A percentile compares a stretch with the other conserved stretches of the same genome.
Conservation (phyloP, 352 stramenopile species). For the Phytophthora constricta region DNA sequence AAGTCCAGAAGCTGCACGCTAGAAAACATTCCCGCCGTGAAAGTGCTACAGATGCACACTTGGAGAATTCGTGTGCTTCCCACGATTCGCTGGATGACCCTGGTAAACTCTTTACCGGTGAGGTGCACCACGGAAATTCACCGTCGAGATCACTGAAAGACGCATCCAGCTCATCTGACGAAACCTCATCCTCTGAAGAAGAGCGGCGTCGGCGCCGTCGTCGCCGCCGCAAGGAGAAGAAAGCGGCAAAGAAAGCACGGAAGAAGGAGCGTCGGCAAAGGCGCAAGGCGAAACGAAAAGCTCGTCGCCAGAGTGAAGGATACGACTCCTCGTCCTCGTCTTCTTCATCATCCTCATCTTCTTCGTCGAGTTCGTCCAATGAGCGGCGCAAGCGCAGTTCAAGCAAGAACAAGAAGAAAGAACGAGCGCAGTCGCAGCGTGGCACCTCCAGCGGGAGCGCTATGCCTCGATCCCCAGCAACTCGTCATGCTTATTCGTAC, state of each 20-base stretch:
- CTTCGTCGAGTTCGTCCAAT: conserved; percentile 40
- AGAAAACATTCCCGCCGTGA: conserved; percentile 17
- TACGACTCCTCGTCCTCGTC: conserved; percentile 32
- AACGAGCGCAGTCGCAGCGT: conserved; percentile 25
- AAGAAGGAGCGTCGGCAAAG: conserved; percentile 34
- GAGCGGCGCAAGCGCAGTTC: conserved; percentile 35
- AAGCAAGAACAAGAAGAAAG: conserved; percentile 45
- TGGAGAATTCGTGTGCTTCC: conserved; percentile 13
- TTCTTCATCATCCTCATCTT: conserved; percentile 22
- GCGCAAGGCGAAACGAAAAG: conserved; percentile 36
- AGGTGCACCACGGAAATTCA: not conserved
- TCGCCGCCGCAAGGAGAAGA: conserved; percentile 28
- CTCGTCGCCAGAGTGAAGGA: conserved; percentile 17
- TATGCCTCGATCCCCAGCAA: conserved; percentile 3
- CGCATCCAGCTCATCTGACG: conserved; percentile 20
- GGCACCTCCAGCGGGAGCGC: conserved; percentile 11
- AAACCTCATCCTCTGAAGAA: conserved; percentile 30
- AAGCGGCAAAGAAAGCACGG: conserved; percentile 10
- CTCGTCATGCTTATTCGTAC: conserved; percentile 27
- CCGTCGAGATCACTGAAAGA: not conserved
- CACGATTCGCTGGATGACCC: not conserved
- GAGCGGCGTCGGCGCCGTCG: conserved; percentile 30
- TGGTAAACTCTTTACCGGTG: not conserved
- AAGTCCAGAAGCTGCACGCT: conserved; percentile 6
- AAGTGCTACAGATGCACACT: conserved; percentile 8